Base-by-base conservation (phyloP, 306 rosid species). In the Lathyrus aphaca region DNA sequence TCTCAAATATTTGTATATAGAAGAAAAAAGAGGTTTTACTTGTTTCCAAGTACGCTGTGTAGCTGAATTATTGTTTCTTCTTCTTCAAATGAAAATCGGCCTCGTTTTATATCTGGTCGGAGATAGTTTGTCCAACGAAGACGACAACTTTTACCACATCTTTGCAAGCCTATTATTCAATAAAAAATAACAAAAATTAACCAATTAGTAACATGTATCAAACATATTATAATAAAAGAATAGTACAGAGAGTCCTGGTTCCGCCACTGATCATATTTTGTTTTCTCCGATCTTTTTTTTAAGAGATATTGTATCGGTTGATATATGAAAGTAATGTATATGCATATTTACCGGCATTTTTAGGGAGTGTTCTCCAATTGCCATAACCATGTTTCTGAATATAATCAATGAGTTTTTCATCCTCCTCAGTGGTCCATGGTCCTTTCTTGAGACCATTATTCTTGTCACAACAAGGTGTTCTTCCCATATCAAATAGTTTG, bases 71-170 rank as follows among this genome's bases (percentile, higher is more conserved):
- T 95, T 12, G 97, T 80, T 73, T 95, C 99, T 69, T 95, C 99
- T 72, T 95, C 99, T 76, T 95, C 97, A 1, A 86, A 95, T 9
- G 96, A 79, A 75, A 95, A 91, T 15, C 93, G 80, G 4, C 99
- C 99, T 11, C 99, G 79, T 45, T 95, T 95, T 45, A 95, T 95
- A 13, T 95, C 99, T 3, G 99, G 99, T 43, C 99, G 82, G 8
- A 95, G 85, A 83, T 95, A 95, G 84, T 95, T 95, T 1, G 97
- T 95, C 99, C 99, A 95, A 6, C 99, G 80, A 3, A 95, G 91
- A 63, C 99, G 89, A 73, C 99, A 95, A 40, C 99, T 95, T 83
- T 95, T 95, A 42, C 99, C 99, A 72, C 99, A 95, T 73, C 99
- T 86, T 78, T 91, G 95, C 59, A 95, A 79, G 37, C 92, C 99